Conservation (phyloP, 116 monocot species). For the Trichopus zeylanicus region DNA sequence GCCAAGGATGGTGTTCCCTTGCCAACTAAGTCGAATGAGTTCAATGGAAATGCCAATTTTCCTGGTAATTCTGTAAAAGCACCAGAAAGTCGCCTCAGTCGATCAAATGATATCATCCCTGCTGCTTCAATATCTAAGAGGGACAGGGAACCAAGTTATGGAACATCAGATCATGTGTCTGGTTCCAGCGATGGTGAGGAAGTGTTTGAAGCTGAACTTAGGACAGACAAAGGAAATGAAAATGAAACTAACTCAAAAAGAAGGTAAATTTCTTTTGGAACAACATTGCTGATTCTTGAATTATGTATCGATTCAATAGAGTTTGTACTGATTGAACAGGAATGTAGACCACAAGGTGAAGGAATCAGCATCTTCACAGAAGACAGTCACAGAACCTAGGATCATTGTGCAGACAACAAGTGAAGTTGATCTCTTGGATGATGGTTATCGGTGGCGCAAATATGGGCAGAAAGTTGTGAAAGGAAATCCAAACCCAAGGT, state of each 20-base stretch:
- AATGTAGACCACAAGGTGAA: constrained; percentile 18
- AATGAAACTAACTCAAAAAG: constrained; percentile 37
- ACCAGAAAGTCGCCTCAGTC: constrained; percentile 9
- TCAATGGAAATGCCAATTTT: constrained; percentile 19
- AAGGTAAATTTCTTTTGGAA: constrained; percentile 28
- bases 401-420: constrained; percentile 76
- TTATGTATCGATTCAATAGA: neutral
- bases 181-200: constrained; percentile 66
- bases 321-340: constrained; percentile 17
- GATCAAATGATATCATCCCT: constrained; percentile 11
- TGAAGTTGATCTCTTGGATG: constrained; percentile 86
- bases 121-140: constrained; percentile 15
- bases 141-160: constrained; percentile 36
- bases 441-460: constrained; percentile 88
- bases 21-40: constrained; percentile 10
- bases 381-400: constrained; percentile 55
- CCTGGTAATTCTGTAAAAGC: constrained; percentile 13
- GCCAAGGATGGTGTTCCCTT: constrained; percentile 29
- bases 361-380: constrained; percentile 35
- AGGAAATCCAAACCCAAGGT: constrained; percentile 80
- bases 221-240: constrained; percentile 20
- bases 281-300: neutral
- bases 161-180: constrained; percentile 44
- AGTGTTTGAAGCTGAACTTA: constrained; percentile 34
- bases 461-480: constrained; percentile 86